Percentiles rank a stretch among this genome's conserved stretches.
Conservation (phyloP, 768 basidiomycete genomes). For the Pleurotus citrinopileatus region DNA sequence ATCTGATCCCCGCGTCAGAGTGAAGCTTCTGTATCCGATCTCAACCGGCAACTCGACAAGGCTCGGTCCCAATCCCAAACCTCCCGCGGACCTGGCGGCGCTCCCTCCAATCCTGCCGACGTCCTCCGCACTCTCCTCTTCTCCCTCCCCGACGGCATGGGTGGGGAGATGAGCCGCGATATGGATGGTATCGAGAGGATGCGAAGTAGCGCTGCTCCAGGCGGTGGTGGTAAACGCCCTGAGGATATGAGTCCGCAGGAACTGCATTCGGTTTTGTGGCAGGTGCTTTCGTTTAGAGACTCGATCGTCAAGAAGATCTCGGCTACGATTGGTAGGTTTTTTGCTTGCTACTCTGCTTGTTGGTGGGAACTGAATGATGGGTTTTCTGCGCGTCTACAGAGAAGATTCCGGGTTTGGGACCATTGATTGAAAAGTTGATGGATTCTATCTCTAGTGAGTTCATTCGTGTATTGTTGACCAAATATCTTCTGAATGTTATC, state of each 20-base stretch:
- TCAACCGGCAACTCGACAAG: constrained; percentile 73
- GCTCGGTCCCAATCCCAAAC: constrained; percentile 55
- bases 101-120: constrained; percentile 36
- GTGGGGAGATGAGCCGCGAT: constrained; percentile 66
- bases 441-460: constrained; percentile 63
- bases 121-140: constrained; percentile 59
- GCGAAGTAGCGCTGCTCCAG: constrained; percentile 42
- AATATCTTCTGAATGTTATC: not conserved
- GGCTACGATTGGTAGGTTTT: constrained; percentile 57
- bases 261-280: constrained; percentile 79
- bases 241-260: constrained; percentile 89
- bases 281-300: constrained; percentile 83
- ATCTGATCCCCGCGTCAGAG: constrained; percentile 15
- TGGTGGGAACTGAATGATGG: not conserved
- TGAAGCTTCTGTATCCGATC: constrained; percentile 82
- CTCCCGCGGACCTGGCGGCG: constrained; percentile 29
- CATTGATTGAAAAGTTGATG: constrained; percentile 75
- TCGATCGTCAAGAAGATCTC: constrained; percentile 79
- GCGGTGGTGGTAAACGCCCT: constrained; percentile 65
- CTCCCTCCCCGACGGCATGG: constrained; percentile 59
- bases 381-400: constrained; percentile 34
- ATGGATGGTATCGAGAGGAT: constrained; percentile 73
- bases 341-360: no score
- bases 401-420: constrained; percentile 77
- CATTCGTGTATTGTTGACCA: not conserved